Base-by-base conservation (phyloP, 2,329 filamentous ascomycete genomes). In the Thielaviopsis punctulata region DNA sequence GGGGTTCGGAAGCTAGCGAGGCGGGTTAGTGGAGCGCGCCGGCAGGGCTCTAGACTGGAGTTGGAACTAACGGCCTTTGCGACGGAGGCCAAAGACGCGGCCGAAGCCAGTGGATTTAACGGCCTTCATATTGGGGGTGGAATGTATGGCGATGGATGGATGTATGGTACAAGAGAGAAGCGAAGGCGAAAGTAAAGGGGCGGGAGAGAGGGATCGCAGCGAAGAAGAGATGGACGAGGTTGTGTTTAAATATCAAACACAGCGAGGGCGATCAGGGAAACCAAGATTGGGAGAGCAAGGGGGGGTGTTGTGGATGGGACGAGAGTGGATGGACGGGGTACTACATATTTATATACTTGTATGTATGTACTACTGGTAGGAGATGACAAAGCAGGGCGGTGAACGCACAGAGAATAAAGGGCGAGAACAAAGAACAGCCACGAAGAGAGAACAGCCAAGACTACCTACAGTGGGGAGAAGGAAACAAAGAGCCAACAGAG, bases 51-150 rank as follows among this genome's bases (percentile, higher is more conserved):
- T 2, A 48, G 44, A 21, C n/a, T n/a, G 24, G 49, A 45, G 5
- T 27, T 52, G 5, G 18, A 23, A 30, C 48, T 41, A 33, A 48
- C 52, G 43, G n/a, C 25, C 24, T 24, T 54, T 54, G 52, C 52
- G 52, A 21, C 48, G 48, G 18, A 54, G 36, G 22, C 45, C 49
- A 27, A 54, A 48, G 21, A 54, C 52, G 41, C 52, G 52, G 23
- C 52, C 50, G 12, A 54, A 45, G 41, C 52, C 48, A 25, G 41
- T 47, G 21, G 52, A 25, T 22, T 54, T 54, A 23, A 46, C 49
- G n/a, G 52, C 48, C 43, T 54, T 54, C 52, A 54, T 54, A 15
- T 10, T 30, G 19, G n/a, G 3, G 24, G 12, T 36, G 18, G 13
- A 36, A 9, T 33, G 15, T 33, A 3, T 33, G 2, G 27, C 9